Evolutionary conservation across 345 rosid genomes (phyloP), one percentile per base, ranked within the genome.

Genomic region (Theobroma cacao): DNA sequence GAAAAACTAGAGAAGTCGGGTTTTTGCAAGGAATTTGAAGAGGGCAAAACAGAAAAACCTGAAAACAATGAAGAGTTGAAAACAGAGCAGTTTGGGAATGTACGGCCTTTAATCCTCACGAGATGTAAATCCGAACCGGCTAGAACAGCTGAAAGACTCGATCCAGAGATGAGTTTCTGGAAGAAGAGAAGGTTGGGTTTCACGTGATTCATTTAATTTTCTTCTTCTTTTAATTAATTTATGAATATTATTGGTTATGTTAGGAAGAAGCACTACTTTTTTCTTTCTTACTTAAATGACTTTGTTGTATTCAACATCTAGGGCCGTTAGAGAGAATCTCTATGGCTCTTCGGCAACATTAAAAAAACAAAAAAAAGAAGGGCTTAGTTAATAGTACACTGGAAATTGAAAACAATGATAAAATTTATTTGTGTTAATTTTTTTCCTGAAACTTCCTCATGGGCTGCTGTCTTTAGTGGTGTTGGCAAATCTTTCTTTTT

Each of bases 61-160:
- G 83, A 30, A 41, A 82, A 77, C 14, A 45, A n/a, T 31, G 80
- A 66, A 40, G 82, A 62, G 59, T 0, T 60, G 14, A 41, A 73
- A 63, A 75, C 83, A 43, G 78, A 56, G 87, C 83, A 80, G 26
- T 74, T 24, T 50, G 79, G 36, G 18, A 48, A 36, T 45, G 69
- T 71, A 28, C 69, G 74, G 65, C 83, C 93, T 55, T 18, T 81
- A 78, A 75, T 88, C 17, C 94, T 95, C 67, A 89, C 87, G 41
- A 85, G 98, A 73, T 88, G 98, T 84, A 93, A 95, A 67, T 93
- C 98, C 18, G 98, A 90, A 77, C 98, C 98, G 82, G 90, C 95
- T 50, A 90, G 93, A 82, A 86, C 82, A 45, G 92, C 84, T 13
- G 89, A 83, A 80, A 88, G 83, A 78, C 88, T 90, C 30, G 85